Evolutionary conservation across 1,139 yeast species (phyloP), one percentile per base, ranked within the genome.

Genomic region (Hansenula anomala): DNA sequence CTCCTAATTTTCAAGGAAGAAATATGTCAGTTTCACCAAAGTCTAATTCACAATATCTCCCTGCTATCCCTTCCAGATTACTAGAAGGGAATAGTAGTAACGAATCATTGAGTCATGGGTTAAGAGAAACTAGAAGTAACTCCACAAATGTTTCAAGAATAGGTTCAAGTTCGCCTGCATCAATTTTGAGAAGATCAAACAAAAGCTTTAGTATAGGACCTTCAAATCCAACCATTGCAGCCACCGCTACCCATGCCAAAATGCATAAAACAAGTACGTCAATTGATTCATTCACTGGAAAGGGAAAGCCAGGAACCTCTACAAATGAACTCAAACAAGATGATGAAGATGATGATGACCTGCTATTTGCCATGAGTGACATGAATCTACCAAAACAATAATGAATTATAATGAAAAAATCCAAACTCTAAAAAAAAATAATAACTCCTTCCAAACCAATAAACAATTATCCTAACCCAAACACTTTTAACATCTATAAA

Each of bases 281-380:
- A 60, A 15, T 51, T 55, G n/a, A 52, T 55, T 27, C 66, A 63
- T 16, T 28, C 28, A 37, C 36, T 12, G 36, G 33, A 12, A 22
- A 3, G 4, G 36, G 36, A 41, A 44, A 34, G n/a, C n/a, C n/a
- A n/a, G n/a, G n/a, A 15, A 12, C 16, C n/a, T 11, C 19, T 15
- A 10, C 26, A 6, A 26, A 26, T 26, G 36, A 38, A 28, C 34
- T 46, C 40, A 44, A 49, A 17, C 49, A 45, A n/a, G 56, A 51
- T 29, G 78, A 74, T 27, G 82, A 78, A 29, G 88, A 82, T 33
- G 94, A 85, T 46, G 95, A 86, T 47, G 96, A 86, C 45, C 64
- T 88, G 52, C 65, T 88, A 41, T 88, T 88, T 60, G 83, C 94
- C 24, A 86, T 88, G 95, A 87, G 95, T 57, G 96, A 87, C 55